Evolutionary conservation across 495 filamentous ascomycete species (phyloP), one percentile per base, ranked within the genome.

Genomic region (Neurospora terricola): DNA sequence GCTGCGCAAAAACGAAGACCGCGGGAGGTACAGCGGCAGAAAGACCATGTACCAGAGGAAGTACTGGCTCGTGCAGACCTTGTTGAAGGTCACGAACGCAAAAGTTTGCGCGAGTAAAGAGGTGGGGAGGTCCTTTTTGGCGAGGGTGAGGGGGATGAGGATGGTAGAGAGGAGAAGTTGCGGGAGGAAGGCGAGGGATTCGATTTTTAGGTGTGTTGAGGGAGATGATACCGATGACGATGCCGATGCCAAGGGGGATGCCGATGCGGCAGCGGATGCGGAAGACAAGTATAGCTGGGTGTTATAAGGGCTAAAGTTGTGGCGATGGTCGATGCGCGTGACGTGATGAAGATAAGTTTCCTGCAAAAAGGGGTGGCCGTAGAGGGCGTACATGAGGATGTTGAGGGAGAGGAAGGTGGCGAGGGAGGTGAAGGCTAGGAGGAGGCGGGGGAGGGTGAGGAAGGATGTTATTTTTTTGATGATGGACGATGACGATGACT

Each of bases 61-160:
- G 78, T 99, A 99, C 94, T 98, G 96, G 78, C 92, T 95, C 2
- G 96, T 99, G 87, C 94, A 97, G 21, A 99, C 96, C 84, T 99
- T 99, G 80, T 99, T 99, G 72, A 97, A 98, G 6, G 93, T 90
- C 7, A 98, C 96, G 81, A 99, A 99, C 0, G 96, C 92, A 80
- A 98, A 97, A 0, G 96, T 98, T 82, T 99, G 96, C n/a, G 93
- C 94, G n/a, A 99, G 87, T 90, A 98, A 93, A n/a, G 94, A 88
- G 1, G 90, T 87, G 1, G 96, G 86, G 0, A 99, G 86, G 77
- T 92, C 89, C 78, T 88, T 92, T 81, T 95, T 97, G 9, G 93
- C 93, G n/a, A 96, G 81, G 4, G 87, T 85, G 0, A 96, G 79
- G 3, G 96, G 96, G 59, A 99, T 90, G 1, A 90, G 82, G 21